Base-by-base conservation (phyloP, 202 grass and related monocot genomes). In the Dendrocalamus latiflorus region DNA sequence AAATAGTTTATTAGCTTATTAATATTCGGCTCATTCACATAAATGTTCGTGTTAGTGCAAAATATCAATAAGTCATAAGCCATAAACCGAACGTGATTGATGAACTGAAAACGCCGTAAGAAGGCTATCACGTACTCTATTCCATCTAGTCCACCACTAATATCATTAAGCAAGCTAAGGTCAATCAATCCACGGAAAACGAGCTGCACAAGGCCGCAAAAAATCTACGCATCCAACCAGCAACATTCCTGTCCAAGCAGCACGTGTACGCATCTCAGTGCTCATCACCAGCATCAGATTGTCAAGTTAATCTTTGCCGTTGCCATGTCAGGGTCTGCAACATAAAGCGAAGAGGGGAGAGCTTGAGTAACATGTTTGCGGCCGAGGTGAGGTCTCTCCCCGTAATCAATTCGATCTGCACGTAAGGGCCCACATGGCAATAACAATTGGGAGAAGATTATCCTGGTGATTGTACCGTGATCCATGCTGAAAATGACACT, bases 401-500 rank as follows among this genome's bases (percentile, higher is more conserved):
- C 36, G n/a, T 14, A 64, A 74, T 9, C 14, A 75, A 8, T 60
- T n/a, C n/a, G n/a, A n/a, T 68, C 2, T 8, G 10, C 25, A 9
- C 17, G 3, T 3, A 48, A 28, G 39, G 74, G 6, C 4, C 20
- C 82, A 50, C n/a, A 41, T 8, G 33, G 16, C 6, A 20, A 69
- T 70, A 24, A 82, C 9, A 71, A 64, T 33, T 9, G 3, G 28
- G 21, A 7, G 20, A 48, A 72, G 26, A 24, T 83, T 28, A 83
- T 72, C 86, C 64, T 10, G 4, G 20, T 18, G 13, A 47, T 83
- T 47, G 17, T 7, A 18, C 14, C 15, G 34, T 80, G 81, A 84
- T 84, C 39, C 50, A 13, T 6, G 41, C 12, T 34, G 86, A 88
- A 79, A 88, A 83, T 25, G 86, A 79, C 72, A 59, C 12, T 30